Evolutionary conservation across 2,329 filamentous ascomycete genomes (phyloP), one percentile per base, ranked within the genome.

Genomic region (Hirsutella minnesotensis): DNA sequence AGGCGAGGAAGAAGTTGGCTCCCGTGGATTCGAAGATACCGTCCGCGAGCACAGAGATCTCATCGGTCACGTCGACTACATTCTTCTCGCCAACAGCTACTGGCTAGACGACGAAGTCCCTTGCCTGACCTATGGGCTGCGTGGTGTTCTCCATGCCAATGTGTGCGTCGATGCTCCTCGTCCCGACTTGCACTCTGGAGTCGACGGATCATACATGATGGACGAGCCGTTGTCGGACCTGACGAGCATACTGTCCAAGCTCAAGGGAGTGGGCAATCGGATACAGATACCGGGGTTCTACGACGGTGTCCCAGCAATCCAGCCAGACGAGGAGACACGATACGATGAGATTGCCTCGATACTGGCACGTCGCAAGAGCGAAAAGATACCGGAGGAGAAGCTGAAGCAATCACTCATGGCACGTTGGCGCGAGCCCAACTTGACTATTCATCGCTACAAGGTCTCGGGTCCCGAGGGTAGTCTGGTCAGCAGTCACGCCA

Each of bases 51-150:
- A 92, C 62, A 94, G 94, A 60, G 72, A 81, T 13, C 72, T 86
- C 20, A 95, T 98, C 52, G 92, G 92, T 1, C 72, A 86, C 9
- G 80, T 98, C 2, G 90, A 98, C 62, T 96, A 92, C 70, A 92
- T 98, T 43, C 68, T 98, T 27, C 69, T 98, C 31, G 90, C 92
- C 19, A 98, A 98, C 68, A 95, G 89, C 63, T 98, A 98, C 68
- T 98, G 92, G 92, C 73, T 98, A 2, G 88, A 96, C 56, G 90
- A 98, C 56, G 83, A 94, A 51, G 88, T 94, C 2, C 92, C 92
- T 0, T 98, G 92, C 58, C 67, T 98, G 44, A 98, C 92, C 0
- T 98, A 98, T 48, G 92, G 92, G 1, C 73, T 96, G 7, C 79
- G 92, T 39, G 92, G 92, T 20, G 90, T 98, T 21, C 81, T 98